Evolutionary conservation across 768 basidiomycete genomes (phyloP), one percentile per base, ranked within the genome.

Genomic region (Cantharellus cinnabarinus): DNA sequence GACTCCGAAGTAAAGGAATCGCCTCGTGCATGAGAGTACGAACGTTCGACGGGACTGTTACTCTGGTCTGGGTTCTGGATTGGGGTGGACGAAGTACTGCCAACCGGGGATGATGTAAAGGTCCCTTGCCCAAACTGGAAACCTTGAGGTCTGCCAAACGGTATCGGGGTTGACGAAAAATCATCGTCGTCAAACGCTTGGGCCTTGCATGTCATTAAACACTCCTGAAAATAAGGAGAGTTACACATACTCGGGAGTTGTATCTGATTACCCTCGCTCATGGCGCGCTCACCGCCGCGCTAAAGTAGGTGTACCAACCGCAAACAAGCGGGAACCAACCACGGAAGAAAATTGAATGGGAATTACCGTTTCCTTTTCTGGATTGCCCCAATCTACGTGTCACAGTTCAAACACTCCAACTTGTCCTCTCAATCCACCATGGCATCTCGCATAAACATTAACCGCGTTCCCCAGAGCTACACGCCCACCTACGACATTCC

Each of bases 141-240:
- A 68, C 71, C 55, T 70, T 77, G 39, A 57, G 76, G 68, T 40
- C 84, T 79, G 58, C 83, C 82, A 70, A 89, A 88, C 2, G 84
- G 80, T 58, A 78, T 79, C 29, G 77, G 72, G 20, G 84, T 79
- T 2, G 77, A 74, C 56, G 70, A 68, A 61, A 10, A 54, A 37
- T 85, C 81, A 62, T 85, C 83, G 64, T 87, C 85, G 64, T 82
- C 83, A 70, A 89, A 83, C 68, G 86, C 87, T 89, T 42, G 20
- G 34, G 7, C 20, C 20, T 29, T 29, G 1, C 40, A 59, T 50
- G 42, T 40, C 51, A 35, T 48, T 40, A 60, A 52, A 4, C 37
- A 50, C 14, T 44, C 14, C n/a, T 40, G 55, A 39, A 41, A 7
- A 41, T 44, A 10, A 50, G 53, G 56, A 56, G 53, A 42, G 10